Conservation (phyloP, 495 filamentous ascomycete genomes). For the Aspergillus affinis region DNA sequence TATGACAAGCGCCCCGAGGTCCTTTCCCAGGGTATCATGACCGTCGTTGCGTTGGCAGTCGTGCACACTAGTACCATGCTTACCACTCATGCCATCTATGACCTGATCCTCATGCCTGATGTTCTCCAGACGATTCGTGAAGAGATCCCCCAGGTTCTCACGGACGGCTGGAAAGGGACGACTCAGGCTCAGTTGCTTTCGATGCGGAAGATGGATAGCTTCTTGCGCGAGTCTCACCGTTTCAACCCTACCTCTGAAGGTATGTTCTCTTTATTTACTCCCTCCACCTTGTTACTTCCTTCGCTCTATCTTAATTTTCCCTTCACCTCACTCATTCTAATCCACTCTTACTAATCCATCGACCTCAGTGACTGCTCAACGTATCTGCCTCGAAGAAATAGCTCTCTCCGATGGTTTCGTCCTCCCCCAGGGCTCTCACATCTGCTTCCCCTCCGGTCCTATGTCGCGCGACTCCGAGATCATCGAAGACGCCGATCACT, state of each 20-base stretch:
- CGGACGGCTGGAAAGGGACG: conserved; percentile 26
- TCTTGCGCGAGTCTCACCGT: conserved; percentile 38
- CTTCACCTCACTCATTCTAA: not conserved
- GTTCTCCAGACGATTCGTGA: conserved; percentile 30
- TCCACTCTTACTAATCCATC: too few relatives aligned
- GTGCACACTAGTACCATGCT: conserved; percentile 36
- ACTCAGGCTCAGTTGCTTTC: conserved; percentile 20
- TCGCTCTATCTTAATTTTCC: not conserved
- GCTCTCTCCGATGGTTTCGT: conserved; percentile 30
- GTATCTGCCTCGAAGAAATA: conserved; percentile 26
- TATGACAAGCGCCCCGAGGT: conserved; percentile 24
- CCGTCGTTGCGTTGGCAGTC: conserved; percentile 30
- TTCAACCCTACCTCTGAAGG: conserved; percentile 36
- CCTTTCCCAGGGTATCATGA: conserved; percentile 30
- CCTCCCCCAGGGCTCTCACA: conserved; percentile 29
- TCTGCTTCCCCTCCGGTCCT: conserved; percentile 37
- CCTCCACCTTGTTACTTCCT: not conserved
- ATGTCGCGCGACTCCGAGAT: conserved; percentile 31
- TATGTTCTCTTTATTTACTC: conserved; percentile 8
- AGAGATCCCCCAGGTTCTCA: conserved; percentile 27
- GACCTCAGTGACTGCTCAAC: conserved; percentile 29
- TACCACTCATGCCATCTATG: conserved; percentile 35
- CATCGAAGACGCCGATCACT: conserved; percentile 22
- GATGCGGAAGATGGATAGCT: conserved; percentile 34
- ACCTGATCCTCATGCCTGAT: conserved; percentile 31